Conservation (phyloP, 345 rosid genomes). For the Raphanus sativus region DNA sequence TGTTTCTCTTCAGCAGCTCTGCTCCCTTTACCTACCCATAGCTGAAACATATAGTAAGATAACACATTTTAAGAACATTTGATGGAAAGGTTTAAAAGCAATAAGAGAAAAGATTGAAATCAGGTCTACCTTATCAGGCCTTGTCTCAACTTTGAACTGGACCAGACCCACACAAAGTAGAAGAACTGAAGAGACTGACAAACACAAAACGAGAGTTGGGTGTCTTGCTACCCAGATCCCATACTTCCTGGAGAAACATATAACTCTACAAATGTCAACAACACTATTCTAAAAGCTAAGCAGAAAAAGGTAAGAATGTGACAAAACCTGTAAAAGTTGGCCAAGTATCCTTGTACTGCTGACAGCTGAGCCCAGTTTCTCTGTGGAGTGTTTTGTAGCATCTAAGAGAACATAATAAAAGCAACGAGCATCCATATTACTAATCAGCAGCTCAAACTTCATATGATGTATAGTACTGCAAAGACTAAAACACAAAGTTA, state of each 20-base stretch:
- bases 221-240: slow-evolving; percentile 94
- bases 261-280: slow-evolving; percentile 10
- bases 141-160: slow-evolving; percentile 93
- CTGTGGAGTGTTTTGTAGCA: slow-evolving; percentile 69
- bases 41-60: slow-evolving; percentile 47
- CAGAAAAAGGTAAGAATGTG: slow-evolving; percentile 2
- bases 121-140: slow-evolving; percentile 81
- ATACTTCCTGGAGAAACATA: slow-evolving; percentile 62
- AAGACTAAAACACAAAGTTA: slow-evolving; percentile 29
- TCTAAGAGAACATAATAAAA: slow-evolving; percentile 42
- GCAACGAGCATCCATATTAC: background rate
- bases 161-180: slow-evolving; percentile 83
- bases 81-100: background rate
- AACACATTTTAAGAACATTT: background rate
- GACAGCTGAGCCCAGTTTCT: slow-evolving; percentile 70
- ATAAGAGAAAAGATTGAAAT: background rate
- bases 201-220: slow-evolving; percentile 64
- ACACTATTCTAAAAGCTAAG: background rate
- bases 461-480: background rate
- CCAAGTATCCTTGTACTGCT: slow-evolving; percentile 81
- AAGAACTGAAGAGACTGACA: slow-evolving; percentile 67
- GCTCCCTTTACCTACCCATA: slow-evolving; percentile 98
- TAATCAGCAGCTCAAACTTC: background rate
- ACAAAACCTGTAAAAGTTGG: slow-evolving; percentile 74
- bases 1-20: slow-evolving; percentile 86